Evolutionary conservation across 2,329 filamentous ascomycete species (phyloP).

Genomic region (Cytospora paraplurivora): DNA sequence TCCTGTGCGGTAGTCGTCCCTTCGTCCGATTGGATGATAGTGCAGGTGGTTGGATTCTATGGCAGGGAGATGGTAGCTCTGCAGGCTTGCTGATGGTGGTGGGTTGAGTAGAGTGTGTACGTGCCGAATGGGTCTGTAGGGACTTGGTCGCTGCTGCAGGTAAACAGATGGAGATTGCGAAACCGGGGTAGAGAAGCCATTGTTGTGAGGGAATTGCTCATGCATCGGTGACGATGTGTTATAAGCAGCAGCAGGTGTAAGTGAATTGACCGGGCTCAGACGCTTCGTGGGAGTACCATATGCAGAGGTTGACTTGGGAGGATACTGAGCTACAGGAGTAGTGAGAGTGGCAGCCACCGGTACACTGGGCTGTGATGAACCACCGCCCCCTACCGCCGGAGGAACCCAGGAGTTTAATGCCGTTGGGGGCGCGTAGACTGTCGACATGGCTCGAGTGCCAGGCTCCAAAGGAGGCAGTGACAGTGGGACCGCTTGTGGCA

Average conservation of each 20-base stretch:
- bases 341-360: slow-evolving; percentile 38
- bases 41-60: slow-evolving; percentile 74
- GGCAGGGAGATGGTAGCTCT: slow-evolving; percentile 64
- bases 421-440: slow-evolving; percentile 67
- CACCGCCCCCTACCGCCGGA: slow-evolving; percentile 38
- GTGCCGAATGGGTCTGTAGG: slow-evolving; percentile 86
- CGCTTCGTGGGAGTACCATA: slow-evolving; percentile 57
- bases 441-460: slow-evolving; percentile 71
- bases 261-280: slow-evolving; percentile 52
- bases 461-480: slow-evolving; percentile 65
- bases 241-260: slow-evolving; percentile 47
- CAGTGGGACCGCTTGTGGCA: slow-evolving; percentile 39
- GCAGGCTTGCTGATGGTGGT: slow-evolving; percentile 76
- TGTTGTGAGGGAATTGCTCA: slow-evolving; percentile 58
- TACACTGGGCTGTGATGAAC: slow-evolving; percentile 34
- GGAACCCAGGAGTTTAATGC: slow-evolving; percentile 41
- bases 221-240: slow-evolving; percentile 69
- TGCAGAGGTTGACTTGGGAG: slow-evolving; percentile 31
- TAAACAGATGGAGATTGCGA: slow-evolving; percentile 87
- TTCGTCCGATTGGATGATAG: slow-evolving; percentile 75
- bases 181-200: slow-evolving; percentile 62
- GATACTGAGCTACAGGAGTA: slow-evolving; percentile 35
- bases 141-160: slow-evolving; percentile 84
- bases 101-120: slow-evolving; percentile 92
- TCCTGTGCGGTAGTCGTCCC: slow-evolving; percentile 67